Evolutionary conservation across 2,329 filamentous ascomycete genomes (phyloP).

Genomic region (Exophiala sp.): DNA sequence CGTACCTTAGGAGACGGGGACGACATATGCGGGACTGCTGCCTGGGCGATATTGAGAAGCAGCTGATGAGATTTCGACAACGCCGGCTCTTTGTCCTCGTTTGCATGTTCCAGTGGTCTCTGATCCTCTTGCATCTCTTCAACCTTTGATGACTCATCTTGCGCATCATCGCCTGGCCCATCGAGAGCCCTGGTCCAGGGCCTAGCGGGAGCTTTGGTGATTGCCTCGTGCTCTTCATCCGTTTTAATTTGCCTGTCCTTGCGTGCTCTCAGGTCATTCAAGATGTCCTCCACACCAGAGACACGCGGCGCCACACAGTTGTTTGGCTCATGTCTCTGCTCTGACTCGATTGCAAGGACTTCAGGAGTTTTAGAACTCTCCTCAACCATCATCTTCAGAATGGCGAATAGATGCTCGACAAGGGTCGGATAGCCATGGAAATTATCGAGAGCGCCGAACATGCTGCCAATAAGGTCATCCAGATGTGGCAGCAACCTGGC

Average conservation of each 20-base stretch:
- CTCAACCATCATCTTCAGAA: constrained; percentile 74
- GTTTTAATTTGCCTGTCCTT: constrained; percentile 31
- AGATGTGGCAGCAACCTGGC: constrained; percentile 76
- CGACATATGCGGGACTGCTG: constrained; percentile 86
- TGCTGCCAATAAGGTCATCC: constrained; percentile 82
- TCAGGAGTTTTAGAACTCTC: constrained; percentile 62
- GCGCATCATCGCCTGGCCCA: neutral
- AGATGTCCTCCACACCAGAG: constrained; percentile 34
- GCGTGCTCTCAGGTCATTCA: constrained; percentile 33
- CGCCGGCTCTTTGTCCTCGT: constrained; percentile 36
- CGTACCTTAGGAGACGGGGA: constrained; percentile 74
- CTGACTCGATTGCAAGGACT: constrained; percentile 40
- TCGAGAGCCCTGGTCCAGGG: constrained; percentile 30
- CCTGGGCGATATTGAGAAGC: constrained; percentile 70
- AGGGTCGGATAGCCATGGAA: constrained; percentile 88
- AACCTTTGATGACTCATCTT: neutral
- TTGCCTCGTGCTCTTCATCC: constrained; percentile 26
- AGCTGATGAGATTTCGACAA: constrained; percentile 72
- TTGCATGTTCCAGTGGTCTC: neutral
- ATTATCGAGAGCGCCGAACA: constrained; percentile 88
- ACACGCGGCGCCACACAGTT: constrained; percentile 31
- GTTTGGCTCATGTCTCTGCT: constrained; percentile 30
- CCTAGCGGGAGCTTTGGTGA: constrained; percentile 25
- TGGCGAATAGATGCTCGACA: constrained; percentile 77
- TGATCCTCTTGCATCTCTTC: constrained; percentile 1